Evolutionary conservation across 1,139 yeast species (phyloP), one percentile per base, ranked within the genome.

Genomic region (Debaryomyces coudertii): DNA sequence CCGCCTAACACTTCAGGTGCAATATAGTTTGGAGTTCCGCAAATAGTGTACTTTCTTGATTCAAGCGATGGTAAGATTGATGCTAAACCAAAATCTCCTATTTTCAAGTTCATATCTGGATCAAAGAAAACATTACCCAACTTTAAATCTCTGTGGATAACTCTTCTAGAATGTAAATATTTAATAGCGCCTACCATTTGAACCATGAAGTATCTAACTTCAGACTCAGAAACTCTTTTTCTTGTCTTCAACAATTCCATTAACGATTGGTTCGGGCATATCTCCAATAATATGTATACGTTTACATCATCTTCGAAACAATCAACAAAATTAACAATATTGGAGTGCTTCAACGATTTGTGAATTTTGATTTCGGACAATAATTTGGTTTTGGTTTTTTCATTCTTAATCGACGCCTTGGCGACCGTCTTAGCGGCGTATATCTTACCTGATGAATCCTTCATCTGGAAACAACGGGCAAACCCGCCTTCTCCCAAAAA

Each of bases 391-490:
- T 89, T 85, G 16, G 97, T 90, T 74, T 93, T 93, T 60, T 89
- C 96, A 53, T 88, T 86, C 57, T 86, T 87, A 54, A 95, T 86
- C 14, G 97, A 90, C 1, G 92, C 92, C 68, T 93, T 95, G 43
- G 99, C 99, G 37, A 95, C 96, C 0, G 99, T 95, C 62, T 95
- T 95, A 29, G 99, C 99, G 24, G 99, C 99, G 68, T 78, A 93
- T 3, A 90, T 80, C 61, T 84, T 82, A 31, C 98, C 98, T 51
- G 80, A 76, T 51, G 92, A 86, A 65, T 90, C 96, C 63, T 87
- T 89, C 77, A 95, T 95, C 66, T 93, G 97, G 71, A 95, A 95
- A 65, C 99, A 95, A 63, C 99, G 83, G 15, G 99, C 99, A 74
- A 95, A 95, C 0, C 99, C 99, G 48, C 99, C 99, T 72, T 90